Conservation (phyloP, 345 rosid genomes). For the Firmiana major region DNA sequence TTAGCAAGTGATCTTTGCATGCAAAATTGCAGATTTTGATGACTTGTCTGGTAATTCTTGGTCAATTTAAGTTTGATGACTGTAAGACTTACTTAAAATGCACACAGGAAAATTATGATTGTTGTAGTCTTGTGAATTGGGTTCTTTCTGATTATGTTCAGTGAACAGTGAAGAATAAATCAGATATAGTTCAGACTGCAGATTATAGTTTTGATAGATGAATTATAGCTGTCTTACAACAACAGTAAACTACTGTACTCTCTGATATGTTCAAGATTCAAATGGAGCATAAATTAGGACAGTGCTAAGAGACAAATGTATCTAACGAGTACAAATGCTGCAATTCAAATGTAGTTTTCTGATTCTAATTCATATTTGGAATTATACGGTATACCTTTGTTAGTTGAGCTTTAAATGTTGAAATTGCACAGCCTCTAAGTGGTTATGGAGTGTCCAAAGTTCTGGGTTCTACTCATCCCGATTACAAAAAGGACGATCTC, state of each 20-base stretch:
- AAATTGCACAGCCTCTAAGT: constrained; percentile 37
- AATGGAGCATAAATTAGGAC: not conserved
- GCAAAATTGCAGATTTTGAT: not conserved
- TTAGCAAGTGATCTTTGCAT: not conserved
- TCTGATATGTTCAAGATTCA: not conserved
- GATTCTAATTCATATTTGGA: not conserved
- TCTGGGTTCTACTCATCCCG: constrained; percentile 46
- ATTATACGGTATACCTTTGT: no score
- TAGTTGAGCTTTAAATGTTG: not conserved
- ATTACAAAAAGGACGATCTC: constrained; percentile 45
- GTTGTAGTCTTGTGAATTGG: not conserved
- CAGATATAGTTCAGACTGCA: not conserved
- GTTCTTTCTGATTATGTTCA: no score
- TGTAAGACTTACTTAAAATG: not conserved
- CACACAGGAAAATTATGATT: not conserved
- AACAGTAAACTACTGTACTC: not conserved
- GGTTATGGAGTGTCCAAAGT: constrained; percentile 60
- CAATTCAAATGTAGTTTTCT: not conserved
- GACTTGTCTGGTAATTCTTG: not conserved
- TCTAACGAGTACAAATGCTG: not conserved
- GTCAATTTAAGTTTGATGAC: not conserved
- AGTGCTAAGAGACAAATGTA: not conserved
- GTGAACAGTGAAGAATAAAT: not conserved
- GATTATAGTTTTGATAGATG: not conserved
- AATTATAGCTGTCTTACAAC: not conserved